Percentiles rank a stretch among this genome's conserved stretches.
These are phyloP conservation scores for Fusarium sterilihyphosum DNA, from an alignment of 2,329 filamentous ascomycete species.

Conservation along the genomic window DNA sequence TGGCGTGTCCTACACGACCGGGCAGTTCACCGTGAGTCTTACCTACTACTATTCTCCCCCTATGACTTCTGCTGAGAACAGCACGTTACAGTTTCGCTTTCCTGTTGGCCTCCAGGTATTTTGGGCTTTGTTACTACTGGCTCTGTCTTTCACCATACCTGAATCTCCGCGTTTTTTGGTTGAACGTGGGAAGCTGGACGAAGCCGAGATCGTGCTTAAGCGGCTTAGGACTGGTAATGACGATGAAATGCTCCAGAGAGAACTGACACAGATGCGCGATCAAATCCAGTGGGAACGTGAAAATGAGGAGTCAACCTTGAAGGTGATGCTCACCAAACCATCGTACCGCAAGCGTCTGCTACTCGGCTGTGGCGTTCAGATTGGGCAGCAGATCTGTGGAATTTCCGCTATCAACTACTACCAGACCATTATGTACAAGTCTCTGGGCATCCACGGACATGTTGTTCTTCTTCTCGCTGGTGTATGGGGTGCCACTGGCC, in stretches of 20 bases:
- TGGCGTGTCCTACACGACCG: neutral
- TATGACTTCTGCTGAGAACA: too few relatives aligned
- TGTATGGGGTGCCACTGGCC: neutral
- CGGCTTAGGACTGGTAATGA: too few relatives aligned
- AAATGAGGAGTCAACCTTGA: neutral
- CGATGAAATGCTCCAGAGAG: neutral
- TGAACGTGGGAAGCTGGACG: neutral
- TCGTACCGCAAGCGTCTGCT: neutral
- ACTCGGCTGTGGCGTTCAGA: neutral
- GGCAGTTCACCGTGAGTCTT: neutral
- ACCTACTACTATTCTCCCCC: too few relatives aligned
- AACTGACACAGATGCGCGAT: neutral
- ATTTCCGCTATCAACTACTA: neutral
- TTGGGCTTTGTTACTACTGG: neutral
- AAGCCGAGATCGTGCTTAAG: neutral
- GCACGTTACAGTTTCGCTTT: neutral
- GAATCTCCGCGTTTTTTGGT: neutral
- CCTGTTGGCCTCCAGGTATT: neutral
- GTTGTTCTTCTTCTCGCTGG: neutral
- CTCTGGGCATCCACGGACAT: neutral
- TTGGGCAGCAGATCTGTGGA: neutral
- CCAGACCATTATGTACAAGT: neutral
- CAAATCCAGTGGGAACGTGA: neutral
- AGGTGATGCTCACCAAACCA: neutral
- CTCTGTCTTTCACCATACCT: neutral